Evolutionary conservation across 306 rosid genomes (phyloP).

Genomic region (Rosa rugosa): DNA sequence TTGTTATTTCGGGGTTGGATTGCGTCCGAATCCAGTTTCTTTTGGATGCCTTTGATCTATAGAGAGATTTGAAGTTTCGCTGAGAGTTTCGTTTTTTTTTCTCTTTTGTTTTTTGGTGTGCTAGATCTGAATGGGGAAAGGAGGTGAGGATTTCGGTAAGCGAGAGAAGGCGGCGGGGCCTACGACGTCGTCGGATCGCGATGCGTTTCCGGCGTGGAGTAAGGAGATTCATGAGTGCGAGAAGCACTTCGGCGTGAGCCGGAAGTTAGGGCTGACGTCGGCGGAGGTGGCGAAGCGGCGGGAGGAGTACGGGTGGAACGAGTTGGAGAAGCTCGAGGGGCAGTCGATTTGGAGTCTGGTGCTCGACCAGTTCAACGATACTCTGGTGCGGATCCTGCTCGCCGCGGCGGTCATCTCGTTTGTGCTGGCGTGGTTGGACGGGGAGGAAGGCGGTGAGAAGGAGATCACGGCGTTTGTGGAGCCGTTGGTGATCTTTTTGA

Average conservation of each 20-base stretch:
- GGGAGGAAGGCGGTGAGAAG: slow-evolving; percentile 54
- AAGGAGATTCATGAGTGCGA: slow-evolving; percentile 67
- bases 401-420: slow-evolving; percentile 86
- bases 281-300: slow-evolving; percentile 53
- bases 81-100: neutral
- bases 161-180: slow-evolving; percentile 33
- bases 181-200: slow-evolving; percentile 21
- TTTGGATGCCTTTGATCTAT: neutral
- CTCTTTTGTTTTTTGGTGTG: neutral
- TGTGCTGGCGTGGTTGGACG: slow-evolving; percentile 83
- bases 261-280: slow-evolving; percentile 38
- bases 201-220: slow-evolving; percentile 65
- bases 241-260: slow-evolving; percentile 54
- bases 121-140: slow-evolving; percentile 57
- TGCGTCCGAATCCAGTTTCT: neutral
- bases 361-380: slow-evolving; percentile 84
- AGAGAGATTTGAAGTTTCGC: neutral
- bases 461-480: slow-evolving; percentile 56
- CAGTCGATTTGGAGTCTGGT: slow-evolving; percentile 66
- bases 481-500: slow-evolving; percentile 53
- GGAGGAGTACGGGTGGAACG: slow-evolving; percentile 64
- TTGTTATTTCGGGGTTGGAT: neutral
- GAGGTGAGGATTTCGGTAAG: slow-evolving; percentile 49
- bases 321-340: slow-evolving; percentile 81
- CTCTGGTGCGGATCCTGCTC: slow-evolving; percentile 78